Base-by-base conservation (phyloP, 805 yeast genomes). In the Wickerhamomyces canadensis region DNA sequence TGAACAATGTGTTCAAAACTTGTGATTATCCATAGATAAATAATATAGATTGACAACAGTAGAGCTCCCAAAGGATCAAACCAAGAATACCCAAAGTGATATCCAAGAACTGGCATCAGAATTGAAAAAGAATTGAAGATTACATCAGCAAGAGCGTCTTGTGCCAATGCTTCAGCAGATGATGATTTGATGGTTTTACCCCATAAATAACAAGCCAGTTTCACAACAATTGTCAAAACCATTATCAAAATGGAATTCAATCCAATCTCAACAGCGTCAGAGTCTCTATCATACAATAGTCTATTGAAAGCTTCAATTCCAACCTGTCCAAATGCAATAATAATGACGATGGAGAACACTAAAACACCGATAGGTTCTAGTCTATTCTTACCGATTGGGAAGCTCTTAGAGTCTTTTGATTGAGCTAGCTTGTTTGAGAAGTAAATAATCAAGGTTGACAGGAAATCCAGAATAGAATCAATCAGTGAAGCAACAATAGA, bases 311-410 rank as follows among this genome's bases (percentile, higher is more conserved):
- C 70, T 51, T 79, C 84, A 38, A 76, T 73, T 2, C 80, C 83
- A 40, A 84, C 86, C 52, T 83, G 88, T 33, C 79, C 50, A 43
- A 84, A 84, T 4, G 89, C 80, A 17, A 81, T 62, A 19, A 84
- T 77, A 44, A 84, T 84, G 27, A 84, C 66, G 27, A 83, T 68
- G 1, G 87, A 79, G 51, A 84, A 84, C 2, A 84, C 76, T 40
- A 84, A 65, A 14, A 84, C 82, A 0, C 94, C 93, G 38, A 84
- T 67, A 1, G 94, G 94, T 52, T 84, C 93, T 27, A 84, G 62
- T 43, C 88, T 70, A 27, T 78, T 68, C 33, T 84, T 65, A 3
- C 94, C 94, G 18, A 84, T 75, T 0, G 94, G 94, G 48, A 73
- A 78, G 21, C 61, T 60, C 36, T 65, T 62, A 68, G 78, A 70